These are phyloP conservation scores for Exophiala bonariae DNA, from an alignment of 2,329 filamentous ascomycete genomes.

Conservation along the genomic window DNA sequence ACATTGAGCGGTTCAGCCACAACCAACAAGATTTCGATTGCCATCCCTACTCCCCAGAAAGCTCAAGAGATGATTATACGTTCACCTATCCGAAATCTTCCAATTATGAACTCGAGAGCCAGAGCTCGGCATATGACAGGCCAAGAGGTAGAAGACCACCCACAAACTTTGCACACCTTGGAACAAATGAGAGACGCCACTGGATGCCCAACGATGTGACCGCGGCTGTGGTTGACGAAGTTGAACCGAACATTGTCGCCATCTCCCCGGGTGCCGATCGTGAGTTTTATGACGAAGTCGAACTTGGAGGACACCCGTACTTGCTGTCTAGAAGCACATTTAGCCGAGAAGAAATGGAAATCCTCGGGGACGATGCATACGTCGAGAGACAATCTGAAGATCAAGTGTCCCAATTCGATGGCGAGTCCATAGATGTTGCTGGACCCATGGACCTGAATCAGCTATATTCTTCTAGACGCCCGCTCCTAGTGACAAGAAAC, in stretches of 20 bases:
- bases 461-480: conserved; percentile 4
- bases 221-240: conserved; percentile 13
- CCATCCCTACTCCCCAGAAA: conserved; percentile 25
- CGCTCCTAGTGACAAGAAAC: conserved; percentile 12
- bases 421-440: background rate
- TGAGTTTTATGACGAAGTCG: conserved; percentile 25
- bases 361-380: conserved; percentile 13
- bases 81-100: conserved; percentile 30
- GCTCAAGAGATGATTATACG: conserved; percentile 27
- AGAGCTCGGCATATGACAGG: conserved; percentile 23
- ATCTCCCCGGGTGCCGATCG: conserved; percentile 23
- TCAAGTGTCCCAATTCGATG: background rate
- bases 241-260: conserved; percentile 25
- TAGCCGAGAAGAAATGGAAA: conserved; percentile 22
- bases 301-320: conserved; percentile 26
- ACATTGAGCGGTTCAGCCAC: conserved; percentile 25
- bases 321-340: conserved; percentile 22
- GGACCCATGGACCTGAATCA: background rate
- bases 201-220: conserved; percentile 16
- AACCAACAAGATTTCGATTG: conserved; percentile 8
- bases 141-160: conserved; percentile 25
- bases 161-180: conserved; percentile 21
- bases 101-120: conserved; percentile 27
- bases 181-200: conserved; percentile 18
- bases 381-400: background rate